phyloP scores from a whole-genome alignment of 768 basidiomycete genomes.

The Hypholoma sublateritium region DNA sequence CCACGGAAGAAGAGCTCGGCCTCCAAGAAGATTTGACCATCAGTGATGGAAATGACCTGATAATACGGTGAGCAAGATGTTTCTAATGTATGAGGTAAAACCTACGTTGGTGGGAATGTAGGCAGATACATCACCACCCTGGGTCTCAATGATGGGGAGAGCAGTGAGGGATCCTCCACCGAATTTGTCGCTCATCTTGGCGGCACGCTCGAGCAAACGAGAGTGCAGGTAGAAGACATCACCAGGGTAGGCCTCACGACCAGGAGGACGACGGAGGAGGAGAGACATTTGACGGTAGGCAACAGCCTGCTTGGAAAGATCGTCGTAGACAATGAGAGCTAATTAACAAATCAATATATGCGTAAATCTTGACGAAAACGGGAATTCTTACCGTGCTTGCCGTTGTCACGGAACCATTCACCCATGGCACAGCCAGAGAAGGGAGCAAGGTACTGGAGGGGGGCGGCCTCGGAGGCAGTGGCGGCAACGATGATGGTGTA shows the following conservation, averaged over 20 bases:
- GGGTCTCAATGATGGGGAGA: constrained; percentile 99
- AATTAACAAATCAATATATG: constrained; percentile 11
- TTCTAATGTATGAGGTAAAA: too few species aligned
- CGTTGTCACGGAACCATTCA: constrained; percentile 99
- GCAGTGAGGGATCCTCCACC: constrained; percentile 99
- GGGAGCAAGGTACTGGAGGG: constrained; percentile 98
- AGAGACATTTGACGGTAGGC: constrained; percentile 99
- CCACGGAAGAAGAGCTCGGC: constrained; percentile 99
- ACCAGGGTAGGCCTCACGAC: constrained; percentile 99
- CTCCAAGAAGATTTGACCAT: constrained; percentile 99
- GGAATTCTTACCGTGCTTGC: constrained; percentile 84
- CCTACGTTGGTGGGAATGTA: constrained; percentile 93
- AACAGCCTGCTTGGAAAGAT: constrained; percentile 99
- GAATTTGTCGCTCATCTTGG: constrained; percentile 99
- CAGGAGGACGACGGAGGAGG: constrained; percentile 98
- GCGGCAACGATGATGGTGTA: constrained; percentile 99
- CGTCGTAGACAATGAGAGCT: constrained; percentile 99
- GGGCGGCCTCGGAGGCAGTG: constrained; percentile 98
- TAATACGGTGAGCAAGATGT: not conserved
- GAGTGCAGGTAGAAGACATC: constrained; percentile 99
- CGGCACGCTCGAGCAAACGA: constrained; percentile 98
- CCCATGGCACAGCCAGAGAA: constrained; percentile 99
- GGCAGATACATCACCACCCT: constrained; percentile 99
- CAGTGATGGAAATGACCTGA: constrained; percentile 99
- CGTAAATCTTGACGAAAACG: not conserved